These are phyloP conservation scores for Nadsonia fulvescens DNA, from an alignment of 805 yeast species.

Conservation along the genomic window DNA sequence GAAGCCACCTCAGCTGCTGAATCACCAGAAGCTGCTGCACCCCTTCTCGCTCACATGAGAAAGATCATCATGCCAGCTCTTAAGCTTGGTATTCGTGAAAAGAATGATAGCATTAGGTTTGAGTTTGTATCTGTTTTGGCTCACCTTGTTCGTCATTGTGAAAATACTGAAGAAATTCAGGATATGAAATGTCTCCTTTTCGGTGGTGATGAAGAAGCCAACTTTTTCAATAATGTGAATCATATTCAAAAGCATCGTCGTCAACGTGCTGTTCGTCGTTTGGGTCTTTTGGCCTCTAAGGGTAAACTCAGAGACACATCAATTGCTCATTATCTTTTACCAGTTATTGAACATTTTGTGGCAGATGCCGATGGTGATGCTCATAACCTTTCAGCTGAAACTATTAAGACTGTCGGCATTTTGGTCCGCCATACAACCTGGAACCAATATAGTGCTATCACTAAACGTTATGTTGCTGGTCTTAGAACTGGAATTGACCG, in stretches of 20 bases:
- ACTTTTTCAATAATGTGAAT: conserved; percentile 56
- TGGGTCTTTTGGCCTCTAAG: conserved; percentile 29
- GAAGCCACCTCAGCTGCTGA: conserved; percentile 30
- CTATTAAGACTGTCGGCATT: conserved; percentile 41
- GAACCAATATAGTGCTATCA: conserved; percentile 64
- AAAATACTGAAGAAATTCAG: conserved; percentile 28
- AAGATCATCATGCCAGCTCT: conserved; percentile 44
- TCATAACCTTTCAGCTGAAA: conserved; percentile 22
- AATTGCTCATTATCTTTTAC: conserved; percentile 66
- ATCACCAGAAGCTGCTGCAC: conserved; percentile 15
- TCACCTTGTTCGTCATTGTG: conserved; percentile 34
- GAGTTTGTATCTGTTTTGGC: conserved; percentile 54
- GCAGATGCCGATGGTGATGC: conserved; percentile 25
- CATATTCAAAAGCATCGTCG: conserved; percentile 80
- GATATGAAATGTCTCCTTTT: conserved; percentile 50
- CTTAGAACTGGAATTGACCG: conserved; percentile 27
- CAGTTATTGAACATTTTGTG: conserved; percentile 70
- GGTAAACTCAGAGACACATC: conserved; percentile 30
- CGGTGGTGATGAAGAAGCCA: conserved; percentile 51
- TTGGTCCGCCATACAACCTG: conserved; percentile 45
- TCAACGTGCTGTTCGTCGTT: conserved; percentile 59
- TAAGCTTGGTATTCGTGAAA: conserved; percentile 44
- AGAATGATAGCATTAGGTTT: conserved; percentile 43
- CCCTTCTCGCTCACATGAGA: conserved; percentile 27
- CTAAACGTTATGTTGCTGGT: conserved; percentile 45